Percentiles rank a stretch among this genome's conserved stretches.
These are phyloP conservation scores for Spergularia marina DNA, from an alignment of 148 eudicot genomes.

Conservation along the genomic window DNA sequence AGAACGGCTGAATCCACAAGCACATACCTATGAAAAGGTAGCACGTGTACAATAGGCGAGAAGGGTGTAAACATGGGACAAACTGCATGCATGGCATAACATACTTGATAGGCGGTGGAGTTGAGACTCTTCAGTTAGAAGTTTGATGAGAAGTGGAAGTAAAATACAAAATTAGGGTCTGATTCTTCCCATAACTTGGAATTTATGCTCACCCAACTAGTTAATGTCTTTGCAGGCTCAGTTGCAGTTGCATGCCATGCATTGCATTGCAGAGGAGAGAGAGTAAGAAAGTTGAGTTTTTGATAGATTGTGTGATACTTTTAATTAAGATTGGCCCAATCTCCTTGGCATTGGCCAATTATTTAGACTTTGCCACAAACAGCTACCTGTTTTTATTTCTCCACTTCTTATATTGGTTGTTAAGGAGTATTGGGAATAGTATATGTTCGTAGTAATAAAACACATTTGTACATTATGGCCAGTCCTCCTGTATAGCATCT, in stretches of 20 bases:
- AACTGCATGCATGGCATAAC: slow-evolving; percentile 6
- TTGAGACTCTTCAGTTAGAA: neutral
- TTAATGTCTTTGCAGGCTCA: slow-evolving; percentile 21
- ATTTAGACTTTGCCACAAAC: neutral
- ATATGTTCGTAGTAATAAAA: neutral
- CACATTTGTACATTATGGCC: neutral
- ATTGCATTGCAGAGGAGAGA: neutral
- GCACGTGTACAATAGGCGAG: slow-evolving; percentile 15
- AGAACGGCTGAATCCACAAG: slow-evolving; percentile 10
- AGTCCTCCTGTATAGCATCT: neutral
- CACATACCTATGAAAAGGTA: slow-evolving; percentile 3
- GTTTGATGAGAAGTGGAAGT: neutral
- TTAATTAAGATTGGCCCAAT: neutral
- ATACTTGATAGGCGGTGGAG: slow-evolving; percentile 13
- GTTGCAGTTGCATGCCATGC: slow-evolving; percentile 19
- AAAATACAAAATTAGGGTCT: neutral
- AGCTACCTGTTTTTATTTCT: neutral
- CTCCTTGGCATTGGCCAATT: slow-evolving; percentile 12
- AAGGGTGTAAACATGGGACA: slow-evolving; percentile 11
- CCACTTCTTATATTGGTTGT: neutral
- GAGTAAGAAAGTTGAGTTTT: too few relatives aligned
- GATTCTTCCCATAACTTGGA: slow-evolving; percentile 24
- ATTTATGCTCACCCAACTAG: slow-evolving; percentile 6
- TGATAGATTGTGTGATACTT: neutral
- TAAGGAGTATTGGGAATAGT: slow-evolving; percentile 16